Percentiles rank a stretch among this genome's conserved stretches.
phyloP scores from a whole-genome alignment of 2,329 filamentous ascomycete species.

The Ophiocordyceps camponoti-saundersi region DNA sequence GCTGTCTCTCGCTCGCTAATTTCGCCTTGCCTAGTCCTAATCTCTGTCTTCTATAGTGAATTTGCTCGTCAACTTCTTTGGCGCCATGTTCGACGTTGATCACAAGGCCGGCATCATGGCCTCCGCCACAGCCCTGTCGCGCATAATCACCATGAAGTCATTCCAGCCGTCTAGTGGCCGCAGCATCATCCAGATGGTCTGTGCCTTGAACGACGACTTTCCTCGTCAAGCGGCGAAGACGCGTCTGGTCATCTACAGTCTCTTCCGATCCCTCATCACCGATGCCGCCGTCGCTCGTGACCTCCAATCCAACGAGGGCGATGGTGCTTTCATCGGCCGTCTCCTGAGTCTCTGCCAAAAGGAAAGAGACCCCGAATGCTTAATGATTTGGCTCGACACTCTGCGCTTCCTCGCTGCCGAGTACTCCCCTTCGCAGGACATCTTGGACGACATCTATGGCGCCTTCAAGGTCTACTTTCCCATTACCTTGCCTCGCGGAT shows the following conservation, averaged over 20 bases:
- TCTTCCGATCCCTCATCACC: slow-evolving; percentile 26
- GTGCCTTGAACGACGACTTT: slow-evolving; percentile 38
- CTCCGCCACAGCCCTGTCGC: slow-evolving; percentile 32
- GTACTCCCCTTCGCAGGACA: slow-evolving; percentile 26
- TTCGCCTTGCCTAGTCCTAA: too few species aligned
- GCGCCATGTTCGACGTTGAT: slow-evolving; percentile 40
- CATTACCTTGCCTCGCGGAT: slow-evolving; percentile 34
- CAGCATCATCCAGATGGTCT: slow-evolving; percentile 31
- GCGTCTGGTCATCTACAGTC: slow-evolving; percentile 32
- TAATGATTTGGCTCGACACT: slow-evolving; percentile 39
- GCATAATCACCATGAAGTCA: slow-evolving; percentile 29
- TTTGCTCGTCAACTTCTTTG: slow-evolving; percentile 35
- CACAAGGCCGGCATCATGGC: slow-evolving; percentile 41
- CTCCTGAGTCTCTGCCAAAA: slow-evolving; percentile 33
- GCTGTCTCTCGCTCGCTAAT: neutral
- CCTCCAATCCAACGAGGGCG: slow-evolving; percentile 25
- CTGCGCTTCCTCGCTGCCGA: slow-evolving; percentile 25
- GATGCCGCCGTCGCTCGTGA: slow-evolving; percentile 24
- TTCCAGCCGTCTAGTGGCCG: slow-evolving; percentile 31
- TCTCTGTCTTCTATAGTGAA: slow-evolving; percentile 15
- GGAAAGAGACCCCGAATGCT: slow-evolving; percentile 39
- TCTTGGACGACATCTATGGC: slow-evolving; percentile 33
- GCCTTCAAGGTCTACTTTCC: slow-evolving; percentile 44
- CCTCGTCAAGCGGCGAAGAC: slow-evolving; percentile 33
- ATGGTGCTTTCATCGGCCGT: slow-evolving; percentile 26